Evolutionary conservation across 176 grass and related monocot species (phyloP).

Genomic region (Phoenix dactylifera): DNA sequence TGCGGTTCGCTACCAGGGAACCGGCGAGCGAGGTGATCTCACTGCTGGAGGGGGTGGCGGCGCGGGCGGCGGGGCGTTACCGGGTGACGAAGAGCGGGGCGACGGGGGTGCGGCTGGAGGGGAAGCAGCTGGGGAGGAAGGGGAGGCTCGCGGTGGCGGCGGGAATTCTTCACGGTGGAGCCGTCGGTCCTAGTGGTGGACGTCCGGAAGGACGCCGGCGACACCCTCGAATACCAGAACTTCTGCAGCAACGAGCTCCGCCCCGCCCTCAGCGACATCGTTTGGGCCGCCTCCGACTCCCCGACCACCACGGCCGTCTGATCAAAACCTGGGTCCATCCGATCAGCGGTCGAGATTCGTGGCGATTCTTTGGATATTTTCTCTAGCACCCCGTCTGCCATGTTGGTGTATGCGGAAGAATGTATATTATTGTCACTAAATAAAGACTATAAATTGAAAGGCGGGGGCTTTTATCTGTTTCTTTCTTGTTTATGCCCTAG

Average conservation of each 20-base stretch:
- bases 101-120: constrained; percentile 28
- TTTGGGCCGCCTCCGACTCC: constrained; percentile 12
- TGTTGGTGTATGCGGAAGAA: too few relatives aligned
- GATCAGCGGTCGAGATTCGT: too few relatives aligned
- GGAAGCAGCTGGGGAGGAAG: constrained; percentile 11
- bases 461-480: too few relatives aligned
- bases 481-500: too few relatives aligned
- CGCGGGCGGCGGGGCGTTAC: constrained; percentile 12
- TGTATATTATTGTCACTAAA: too few relatives aligned
- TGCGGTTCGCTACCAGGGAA: constrained; percentile 26
- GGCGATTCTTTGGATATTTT: too few relatives aligned
- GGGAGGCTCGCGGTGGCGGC: constrained; percentile 20
- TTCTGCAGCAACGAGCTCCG: constrained; percentile 30
- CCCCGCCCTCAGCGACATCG: constrained; percentile 30
- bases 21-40: constrained; percentile 24
- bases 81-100: constrained; percentile 34
- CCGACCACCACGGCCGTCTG: too few relatives aligned
- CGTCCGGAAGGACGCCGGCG: constrained; percentile 25
- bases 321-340: too few relatives aligned
- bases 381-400: too few relatives aligned
- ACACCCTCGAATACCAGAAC: constrained; percentile 21
- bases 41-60: constrained; percentile 31
- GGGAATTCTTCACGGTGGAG: constrained; percentile 27
- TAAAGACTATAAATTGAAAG: too few relatives aligned
- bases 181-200: constrained; percentile 30